Base-by-base conservation (phyloP, 192 early-diverging fungal species). In the Oehlia diaphana region DNA sequence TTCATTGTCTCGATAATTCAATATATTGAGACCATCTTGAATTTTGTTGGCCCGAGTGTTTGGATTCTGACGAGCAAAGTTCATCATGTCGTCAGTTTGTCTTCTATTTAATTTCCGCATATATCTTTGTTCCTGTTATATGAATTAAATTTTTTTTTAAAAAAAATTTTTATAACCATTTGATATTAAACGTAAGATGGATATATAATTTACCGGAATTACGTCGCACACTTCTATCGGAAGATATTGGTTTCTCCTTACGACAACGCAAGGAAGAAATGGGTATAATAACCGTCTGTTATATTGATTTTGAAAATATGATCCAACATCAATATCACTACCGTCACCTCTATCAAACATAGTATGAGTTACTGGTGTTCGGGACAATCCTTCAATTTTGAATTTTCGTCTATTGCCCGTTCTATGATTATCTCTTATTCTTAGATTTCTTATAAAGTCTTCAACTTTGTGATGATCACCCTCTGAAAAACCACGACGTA, bases 71-170 rank as follows among this genome's bases (percentile, higher is more conserved):
- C 94, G 95, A 0, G 96, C 95, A 81, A 95, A 95, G 37, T 91
- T 94, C 78, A 98, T 97, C 96, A 98, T 97, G 76, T 97, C 96
- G 0, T 94, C 92, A 0, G 96, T 97, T 87, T 96, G 92, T 39
- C 83, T 83, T 70, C 96, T 94, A 78, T 95, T 91, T 42, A 97
- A 82, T 81, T 96, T 96, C 74, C 93, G 87, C 78, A 91, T 82
- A 80, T 93, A 90, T 61, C 95, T 88, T 84, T 96, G 96, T 70
- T 94, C 95, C 69, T 91, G 6, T 53, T 31, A 53, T 33, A 70
- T 2, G 2, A 42, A 44, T 91, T n/a, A 53, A 61, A 2, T 37
- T n/a, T n/a, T 31, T 31, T 16, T 49, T 58, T 9, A n/a, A 6
- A 12, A 35, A 9, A 31, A 31, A 2, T 1, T 31, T 31, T 31